Base-by-base conservation (phyloP, 2,329 filamentous ascomycete species). In the Hortaea werneckii region DNA sequence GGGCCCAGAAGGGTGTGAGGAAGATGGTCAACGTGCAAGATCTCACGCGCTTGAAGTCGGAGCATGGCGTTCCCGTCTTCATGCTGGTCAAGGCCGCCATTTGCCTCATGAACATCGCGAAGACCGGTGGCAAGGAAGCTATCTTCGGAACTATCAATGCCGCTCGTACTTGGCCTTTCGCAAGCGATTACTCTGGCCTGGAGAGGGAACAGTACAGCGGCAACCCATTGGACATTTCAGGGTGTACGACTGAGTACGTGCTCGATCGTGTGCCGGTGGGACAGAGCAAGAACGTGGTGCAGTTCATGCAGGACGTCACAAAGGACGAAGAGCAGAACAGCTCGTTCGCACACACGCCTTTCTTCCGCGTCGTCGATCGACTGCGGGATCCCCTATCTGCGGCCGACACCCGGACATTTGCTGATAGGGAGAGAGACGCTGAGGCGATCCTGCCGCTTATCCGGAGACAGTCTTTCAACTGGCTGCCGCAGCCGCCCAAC, bases 71-170 rank as follows among this genome's bases (percentile, higher is more conserved):
- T 10, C 58, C 59, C 3, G 54, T 60, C 27, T 60, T 61, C 52
- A 62, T 63, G 55, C 51, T 62, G 26, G 58, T 63, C 44, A 63
- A 63, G 46, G 53, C 59, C 1, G 60, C 60, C 28, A 56, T 62
- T 29, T 57, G 58, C 1, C 41, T 62, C 6, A 44, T 62, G 27
- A 63, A 63, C 47, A 47, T 60, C 29, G 37, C 48, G 39, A 48
- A 57, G 39, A 63, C 59, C 6, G 50, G 54, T 38, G 58, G 52
- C 43, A 56, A 58, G 37, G 56, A 62, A 41, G 60, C 60, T 20
- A 52, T 63, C 45, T 63, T 62, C 43, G 56, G 56, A 29, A 61
- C 58, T 26, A 56, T 60, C 45, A 59, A 63, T 41, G 60, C 60
- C 12, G 60, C 59, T 3, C 54, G 60, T 12, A 56, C 55, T 5